Evolutionary conservation across 2,329 filamentous ascomycete species (phyloP), one percentile per base, ranked within the genome.

Genomic region (Neofusicoccum laricinum): DNA sequence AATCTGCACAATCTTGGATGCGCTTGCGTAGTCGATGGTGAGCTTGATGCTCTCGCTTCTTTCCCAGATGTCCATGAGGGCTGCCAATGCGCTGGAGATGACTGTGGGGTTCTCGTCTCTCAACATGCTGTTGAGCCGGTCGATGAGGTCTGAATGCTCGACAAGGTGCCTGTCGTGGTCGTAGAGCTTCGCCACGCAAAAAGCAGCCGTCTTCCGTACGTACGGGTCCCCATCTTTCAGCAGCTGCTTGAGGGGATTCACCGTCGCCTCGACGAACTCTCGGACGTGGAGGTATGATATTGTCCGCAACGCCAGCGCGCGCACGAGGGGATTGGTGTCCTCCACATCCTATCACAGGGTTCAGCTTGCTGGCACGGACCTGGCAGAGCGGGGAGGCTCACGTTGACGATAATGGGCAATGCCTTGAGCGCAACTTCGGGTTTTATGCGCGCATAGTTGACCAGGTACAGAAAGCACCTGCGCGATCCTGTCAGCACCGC

Each of bases 1-100:
- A 66, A 99, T 98, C 48, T 95, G 93, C 40, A 98, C 93, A 83
- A 99, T 95, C 80, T 99, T 99, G 59, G 94, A 98, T 30, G 95
- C 95, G 78, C 96, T 99, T 67, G 88, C 88, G 75, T 99, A 98
- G 79, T 99, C 95, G 71, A 99, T 97, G 3, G 95, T 98, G 67
- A 99, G 87, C 76, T 97, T 97, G 78, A 99, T 99, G 65, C 91
- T 92, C 77, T 98, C 94, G 75, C 93, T 98, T 65, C 94, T 86
- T 76, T 98, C 95, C 95, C 95, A 99, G 57, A 99, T 98, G 77
- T 99, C 95, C 87, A 97, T 95, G 72, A 99, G 77, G 40, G 91
- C 85, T 30, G 95, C 94, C 67, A 99, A 79, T 6, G 96, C 93
- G 75, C 93, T 97, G 11, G 95, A 94, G 21, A 99, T 94, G 2